Conservation (phyloP, 1,284 basidiomycete genomes). For the Trametes pubescens region DNA sequence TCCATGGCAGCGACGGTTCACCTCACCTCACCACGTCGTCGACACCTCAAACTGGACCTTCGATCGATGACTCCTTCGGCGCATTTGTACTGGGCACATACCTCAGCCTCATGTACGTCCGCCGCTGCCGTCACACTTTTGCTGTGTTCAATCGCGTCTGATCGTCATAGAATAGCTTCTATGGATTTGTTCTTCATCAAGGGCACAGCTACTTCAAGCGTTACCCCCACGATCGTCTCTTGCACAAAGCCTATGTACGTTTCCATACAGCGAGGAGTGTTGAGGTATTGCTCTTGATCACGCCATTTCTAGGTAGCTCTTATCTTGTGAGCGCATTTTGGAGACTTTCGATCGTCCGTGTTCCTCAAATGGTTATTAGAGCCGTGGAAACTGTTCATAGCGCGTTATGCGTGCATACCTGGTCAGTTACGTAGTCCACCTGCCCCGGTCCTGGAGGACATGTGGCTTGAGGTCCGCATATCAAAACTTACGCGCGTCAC, state of each 20-base stretch:
- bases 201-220: conserved; percentile 6
- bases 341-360: neutral
- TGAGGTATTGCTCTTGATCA: too few relatives aligned
- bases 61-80: neutral
- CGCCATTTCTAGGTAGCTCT: neutral
- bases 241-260: conserved; percentile 9
- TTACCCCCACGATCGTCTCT: conserved; percentile 1
- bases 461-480: too few relatives aligned
- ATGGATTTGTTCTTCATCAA: conserved; percentile 15
- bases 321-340: neutral
- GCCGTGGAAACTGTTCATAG: conserved; percentile 12
- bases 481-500: neutral
- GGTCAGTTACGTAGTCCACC: neutral
- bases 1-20: too few relatives aligned
- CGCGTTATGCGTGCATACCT: conserved; percentile 7
- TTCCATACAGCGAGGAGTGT: too few relatives aligned
- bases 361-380: neutral
- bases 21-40: too few relatives aligned
- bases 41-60: neutral
- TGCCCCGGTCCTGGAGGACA: too few relatives aligned
- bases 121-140: too few relatives aligned
- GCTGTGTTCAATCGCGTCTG: neutral
- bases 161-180: neutral
- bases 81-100: neutral
- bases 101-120: conserved; percentile 6